Conservation (phyloP, 805 yeast genomes). For the Metschnikowia henanensis region DNA sequence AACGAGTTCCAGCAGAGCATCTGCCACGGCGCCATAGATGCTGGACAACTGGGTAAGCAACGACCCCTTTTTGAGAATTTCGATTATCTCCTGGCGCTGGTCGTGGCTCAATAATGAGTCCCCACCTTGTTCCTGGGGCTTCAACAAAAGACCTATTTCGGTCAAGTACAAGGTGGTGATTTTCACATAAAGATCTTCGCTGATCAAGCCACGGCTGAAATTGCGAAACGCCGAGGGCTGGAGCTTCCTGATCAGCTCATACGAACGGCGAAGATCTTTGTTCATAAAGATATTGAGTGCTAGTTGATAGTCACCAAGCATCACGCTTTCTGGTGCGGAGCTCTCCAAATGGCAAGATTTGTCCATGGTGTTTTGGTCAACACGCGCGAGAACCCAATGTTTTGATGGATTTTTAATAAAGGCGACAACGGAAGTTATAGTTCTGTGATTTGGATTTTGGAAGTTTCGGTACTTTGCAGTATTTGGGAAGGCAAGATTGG, state of each 20-base stretch:
- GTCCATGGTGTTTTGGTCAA: too few relatives aligned
- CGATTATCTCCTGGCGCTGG: slow-evolving; percentile 13
- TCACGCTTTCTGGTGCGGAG: slow-evolving; percentile 15
- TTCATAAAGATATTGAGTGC: slow-evolving; percentile 41
- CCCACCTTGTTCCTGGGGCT: slow-evolving; percentile 4
- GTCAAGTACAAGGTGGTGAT: slow-evolving; percentile 37
- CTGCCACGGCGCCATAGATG: slow-evolving; percentile 21
- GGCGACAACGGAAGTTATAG: too few relatives aligned
- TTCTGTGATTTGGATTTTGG: too few relatives aligned
- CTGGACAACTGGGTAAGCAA: slow-evolving; percentile 20
- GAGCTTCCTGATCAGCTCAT: slow-evolving; percentile 23
- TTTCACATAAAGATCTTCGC: slow-evolving; percentile 32
- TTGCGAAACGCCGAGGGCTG: slow-evolving; percentile 23
- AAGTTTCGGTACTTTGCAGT: too few relatives aligned
- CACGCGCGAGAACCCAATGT: too few relatives aligned
- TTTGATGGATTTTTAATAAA: too few relatives aligned
- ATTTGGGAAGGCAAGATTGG: too few relatives aligned
- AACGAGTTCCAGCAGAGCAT: slow-evolving; percentile 34
- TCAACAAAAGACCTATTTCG: slow-evolving; percentile 29
- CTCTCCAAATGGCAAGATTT: slow-evolving; percentile 5
- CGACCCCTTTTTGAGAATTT: slow-evolving; percentile 18
- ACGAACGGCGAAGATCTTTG: slow-evolving; percentile 36
- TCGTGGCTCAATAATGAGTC: slow-evolving; percentile 9
- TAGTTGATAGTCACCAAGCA: slow-evolving; percentile 26
- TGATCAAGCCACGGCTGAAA: slow-evolving; percentile 24